Evolutionary conservation across 2,329 filamentous ascomycete species (phyloP), one percentile per base, ranked within the genome.

Genomic region (Colletotrichum graminicola): DNA sequence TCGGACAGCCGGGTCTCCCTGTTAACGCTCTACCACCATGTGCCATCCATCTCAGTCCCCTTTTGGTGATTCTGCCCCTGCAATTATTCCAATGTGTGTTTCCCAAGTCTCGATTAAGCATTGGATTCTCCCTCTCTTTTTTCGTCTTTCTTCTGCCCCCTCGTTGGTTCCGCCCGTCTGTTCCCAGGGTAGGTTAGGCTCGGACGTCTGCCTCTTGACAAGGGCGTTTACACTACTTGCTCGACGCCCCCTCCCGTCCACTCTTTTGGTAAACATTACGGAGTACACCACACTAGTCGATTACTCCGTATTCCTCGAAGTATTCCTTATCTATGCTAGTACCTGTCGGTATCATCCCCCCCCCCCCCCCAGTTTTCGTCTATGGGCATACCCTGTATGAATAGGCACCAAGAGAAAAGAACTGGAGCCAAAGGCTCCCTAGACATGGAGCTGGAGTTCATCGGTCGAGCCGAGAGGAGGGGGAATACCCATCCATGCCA

Each of bases 191-290:
- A n/a, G 14, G 49, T 45, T 34, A 18, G 18, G 39, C 36, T 26
- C 29, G 16, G 52, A 61, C 29, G 54, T 55, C 67, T 69, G 66
- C 62, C 66, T 29, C 45, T 66, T 51, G 67, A 16, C 45, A 51
- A 41, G 32, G 56, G 39, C 11, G 23, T 18, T 21, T 7, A 43
- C 41, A 47, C 34, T 43, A 59, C 59, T 65, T 57, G 32, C 60
- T 57, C 60, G 41, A 39, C 54, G 32, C 55, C 39, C 39, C 67
- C 45, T 60, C 54, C 36, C 29, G 47, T 54, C 62, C 67, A 56
- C 57, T 62, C n/a, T 61, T 66, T 56, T 49, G 21, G 34, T 7
- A n/a, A n/a, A 39, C 36, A 52, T 29, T 3, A 8, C n/a, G n/a
- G n/a, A n/a, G n/a, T 10, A 32, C 49, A 32, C 16, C 34, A 60